A percentile compares a stretch with the other conserved stretches of the same genome.
Evolutionary conservation across 805 yeast species (phyloP).

Genomic region (Hanseniaspora vineae): DNA sequence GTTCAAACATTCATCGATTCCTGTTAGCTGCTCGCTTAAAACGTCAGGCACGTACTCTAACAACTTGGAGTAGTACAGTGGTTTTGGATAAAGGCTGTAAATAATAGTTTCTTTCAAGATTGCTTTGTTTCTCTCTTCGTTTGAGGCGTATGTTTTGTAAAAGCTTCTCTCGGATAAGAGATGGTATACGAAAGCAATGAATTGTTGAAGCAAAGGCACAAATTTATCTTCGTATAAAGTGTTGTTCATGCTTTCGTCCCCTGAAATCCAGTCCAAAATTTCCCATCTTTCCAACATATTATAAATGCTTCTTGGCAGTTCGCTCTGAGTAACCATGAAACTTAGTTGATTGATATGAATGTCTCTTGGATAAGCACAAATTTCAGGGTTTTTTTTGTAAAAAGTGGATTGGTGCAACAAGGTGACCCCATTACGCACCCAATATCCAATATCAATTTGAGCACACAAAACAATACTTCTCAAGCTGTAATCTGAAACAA

Average conservation of each 20-base stretch:
- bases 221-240: constrained; percentile 38
- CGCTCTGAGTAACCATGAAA: constrained; percentile 38
- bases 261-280: constrained; percentile 35
- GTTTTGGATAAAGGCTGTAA: constrained; percentile 38
- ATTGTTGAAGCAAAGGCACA: constrained; percentile 63
- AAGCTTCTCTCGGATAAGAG: constrained; percentile 57
- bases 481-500: constrained; percentile 43
- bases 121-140: constrained; percentile 19
- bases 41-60: constrained; percentile 24
- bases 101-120: constrained; percentile 31
- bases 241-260: constrained; percentile 21
- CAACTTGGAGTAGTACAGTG: constrained; percentile 41
- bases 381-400: constrained; percentile 35
- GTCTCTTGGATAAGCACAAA: constrained; percentile 58
- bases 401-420: constrained; percentile 37
- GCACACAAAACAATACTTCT: constrained; percentile 47
- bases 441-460: constrained; percentile 51
- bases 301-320: constrained; percentile 45
- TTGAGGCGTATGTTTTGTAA: constrained; percentile 31
- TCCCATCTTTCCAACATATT: constrained; percentile 48
- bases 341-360: constrained; percentile 55
- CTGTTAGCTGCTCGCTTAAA: constrained; percentile 24
- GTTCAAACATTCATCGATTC: constrained; percentile 37
- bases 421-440: constrained; percentile 63
- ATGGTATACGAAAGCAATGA: constrained; percentile 56